These are phyloP conservation scores for Themeda triandra DNA, from an alignment of 176 grass and related monocot species.

Conservation along the genomic window DNA sequence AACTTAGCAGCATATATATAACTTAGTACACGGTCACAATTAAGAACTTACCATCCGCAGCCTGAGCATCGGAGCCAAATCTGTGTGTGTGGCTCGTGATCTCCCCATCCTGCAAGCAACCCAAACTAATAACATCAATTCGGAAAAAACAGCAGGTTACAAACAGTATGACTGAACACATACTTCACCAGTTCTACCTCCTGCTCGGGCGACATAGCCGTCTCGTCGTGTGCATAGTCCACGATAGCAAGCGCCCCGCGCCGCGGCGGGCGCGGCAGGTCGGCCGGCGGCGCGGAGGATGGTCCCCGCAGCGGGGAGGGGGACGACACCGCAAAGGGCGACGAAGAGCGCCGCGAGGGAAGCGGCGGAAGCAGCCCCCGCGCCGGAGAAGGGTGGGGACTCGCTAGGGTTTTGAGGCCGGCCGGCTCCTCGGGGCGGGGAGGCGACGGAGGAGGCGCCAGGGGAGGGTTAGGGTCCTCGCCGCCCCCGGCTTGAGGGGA, in stretches of 20 bases:
- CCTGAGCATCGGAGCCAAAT: slow-evolving; percentile 18
- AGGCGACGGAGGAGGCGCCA: slow-evolving; percentile 34
- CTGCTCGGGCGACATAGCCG: slow-evolving; percentile 75
- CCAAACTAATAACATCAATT: slow-evolving; percentile 24
- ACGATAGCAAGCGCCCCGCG: slow-evolving; percentile 64
- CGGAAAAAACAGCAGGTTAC: slow-evolving; percentile 19
- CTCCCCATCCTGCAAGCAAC: slow-evolving; percentile 57
- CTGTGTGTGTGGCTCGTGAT: slow-evolving; percentile 20
- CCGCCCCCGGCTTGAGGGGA: slow-evolving; percentile 20
- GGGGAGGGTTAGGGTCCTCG: slow-evolving; percentile 20
- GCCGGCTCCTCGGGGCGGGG: slow-evolving; percentile 25
- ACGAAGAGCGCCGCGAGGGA: slow-evolving; percentile 38
- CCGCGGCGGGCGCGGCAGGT: slow-evolving; percentile 21
- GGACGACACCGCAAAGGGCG: slow-evolving; percentile 21
- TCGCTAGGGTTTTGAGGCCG: slow-evolving; percentile 46
- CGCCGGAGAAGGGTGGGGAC: slow-evolving; percentile 38
- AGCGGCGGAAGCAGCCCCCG: slow-evolving; percentile 22
- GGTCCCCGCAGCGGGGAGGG: slow-evolving; percentile 35
- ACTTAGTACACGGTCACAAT: not conserved
- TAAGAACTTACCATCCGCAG: slow-evolving; percentile 34
- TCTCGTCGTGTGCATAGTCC: slow-evolving; percentile 90
- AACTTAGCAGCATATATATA: not conserved
- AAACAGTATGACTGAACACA: slow-evolving; percentile 21
- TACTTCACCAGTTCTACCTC: slow-evolving; percentile 49
- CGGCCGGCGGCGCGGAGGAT: slow-evolving; percentile 16